Evolutionary conservation across 306 rosid genomes (phyloP).

Genomic region (Quercus berberidifolia): DNA sequence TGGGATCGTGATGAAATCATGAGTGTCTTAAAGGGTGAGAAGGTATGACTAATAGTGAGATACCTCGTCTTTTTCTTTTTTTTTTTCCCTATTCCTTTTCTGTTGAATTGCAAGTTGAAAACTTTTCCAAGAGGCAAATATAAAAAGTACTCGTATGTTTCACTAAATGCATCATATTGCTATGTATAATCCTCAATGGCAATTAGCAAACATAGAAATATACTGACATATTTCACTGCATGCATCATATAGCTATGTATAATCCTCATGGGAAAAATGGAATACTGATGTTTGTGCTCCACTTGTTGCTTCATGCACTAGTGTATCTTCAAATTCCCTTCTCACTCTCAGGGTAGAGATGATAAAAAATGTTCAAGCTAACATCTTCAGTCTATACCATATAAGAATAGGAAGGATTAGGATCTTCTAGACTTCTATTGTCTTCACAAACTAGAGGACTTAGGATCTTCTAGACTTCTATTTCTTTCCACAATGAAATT

Average conservation of each 20-base stretch:
- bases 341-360: not conserved
- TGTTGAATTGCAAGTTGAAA: not conserved
- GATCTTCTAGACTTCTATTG: no score
- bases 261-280: not conserved
- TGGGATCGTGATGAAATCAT: slow-evolving; percentile 56
- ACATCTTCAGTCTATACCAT: not conserved
- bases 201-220: no score
- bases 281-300: not conserved
- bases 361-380: not conserved
- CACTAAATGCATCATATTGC: not conserved
- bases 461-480: no score
- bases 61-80: not conserved
- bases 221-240: no score
- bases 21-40: slow-evolving; percentile 31
- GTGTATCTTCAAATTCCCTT: not conserved
- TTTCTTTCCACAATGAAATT: no score
- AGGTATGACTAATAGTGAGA: slow-evolving; percentile 22
- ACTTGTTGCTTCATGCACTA: not conserved
- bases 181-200: not conserved
- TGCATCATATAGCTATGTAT: no score
- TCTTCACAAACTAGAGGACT: no score
- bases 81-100: not conserved
- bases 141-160: not conserved
- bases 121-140: not conserved
- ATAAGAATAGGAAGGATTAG: not conserved